Evolutionary conservation across 2,329 filamentous ascomycete genomes (phyloP), one percentile per base, ranked within the genome.

Genomic region (Diaporthe ilicicola): DNA sequence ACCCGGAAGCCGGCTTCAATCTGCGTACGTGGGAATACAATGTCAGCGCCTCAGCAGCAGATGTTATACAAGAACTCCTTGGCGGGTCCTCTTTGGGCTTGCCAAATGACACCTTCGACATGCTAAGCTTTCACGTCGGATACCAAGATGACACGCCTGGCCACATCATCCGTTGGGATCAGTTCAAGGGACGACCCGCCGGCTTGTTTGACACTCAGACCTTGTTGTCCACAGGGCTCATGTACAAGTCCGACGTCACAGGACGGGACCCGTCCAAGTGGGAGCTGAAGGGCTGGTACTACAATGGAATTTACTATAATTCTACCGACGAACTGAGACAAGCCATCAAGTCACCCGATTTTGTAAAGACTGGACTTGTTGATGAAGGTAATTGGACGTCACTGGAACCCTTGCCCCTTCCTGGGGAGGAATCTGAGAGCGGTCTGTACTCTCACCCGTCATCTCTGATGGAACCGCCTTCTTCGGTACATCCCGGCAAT

Each of bases 301-400:
- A 88, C 75, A 84, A 88, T 69, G 83, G 84, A 56, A 76, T 85
- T n/a, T 85, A 85, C 72, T 90, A 89, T 74, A 76, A 81, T 34
- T 84, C 84, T 5, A 85, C 84, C 1, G 80, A 86, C 24, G 82
- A 81, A 4, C 85, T 89, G 76, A 78, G 84, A 46, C 74, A 69
- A 0, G 85, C 85, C 2, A 84, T 82, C 74, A 82, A 78, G 68
- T 78, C 80, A 4, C n/a, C n/a, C n/a, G n/a, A n/a, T n/a, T n/a
- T n/a, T n/a, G n/a, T n/a, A n/a, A n/a, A n/a, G n/a, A n/a, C n/a
- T n/a, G 79, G 77, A 10, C 86, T 89, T 72, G 80, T 82, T 55
- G 87, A 85, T 74, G 84, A 87, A 56, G 87, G 87, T 2, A 75
- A 78, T 54, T 87, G 85, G 85, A 84, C 83, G 0, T 82, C 85